These are phyloP conservation scores for Cladophialophora exuberans DNA, from an alignment of 2,329 filamentous ascomycete species.

Conservation along the genomic window DNA sequence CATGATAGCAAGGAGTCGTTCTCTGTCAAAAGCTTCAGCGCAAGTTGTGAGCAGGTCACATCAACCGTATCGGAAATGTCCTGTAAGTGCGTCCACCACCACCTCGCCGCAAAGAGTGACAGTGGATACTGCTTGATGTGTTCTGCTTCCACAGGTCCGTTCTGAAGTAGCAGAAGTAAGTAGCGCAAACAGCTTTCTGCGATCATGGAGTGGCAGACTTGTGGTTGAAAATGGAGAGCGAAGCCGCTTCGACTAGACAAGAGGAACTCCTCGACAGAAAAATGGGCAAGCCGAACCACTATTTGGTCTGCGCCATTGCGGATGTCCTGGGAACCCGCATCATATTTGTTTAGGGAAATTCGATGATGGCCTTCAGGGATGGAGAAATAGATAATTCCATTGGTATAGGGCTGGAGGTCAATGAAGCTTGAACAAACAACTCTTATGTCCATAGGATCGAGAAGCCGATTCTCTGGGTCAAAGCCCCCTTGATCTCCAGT, in stretches of 20 bases:
- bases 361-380: background rate
- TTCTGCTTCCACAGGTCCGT: background rate
- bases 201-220: background rate
- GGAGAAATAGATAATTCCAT: too few relatives aligned
- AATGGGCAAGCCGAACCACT: slow-evolving; percentile 32
- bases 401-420: slow-evolving; percentile 1
- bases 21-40: background rate
- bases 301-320: background rate
- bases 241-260: slow-evolving; percentile 6
- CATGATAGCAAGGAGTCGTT: background rate
- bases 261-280: slow-evolving; percentile 35
- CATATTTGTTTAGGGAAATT: background rate
- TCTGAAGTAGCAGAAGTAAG: background rate
- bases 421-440: slow-evolving; percentile 33
- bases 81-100: background rate
- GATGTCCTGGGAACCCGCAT: background rate
- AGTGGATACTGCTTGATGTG: slow-evolving; percentile 18
- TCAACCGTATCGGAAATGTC: slow-evolving; percentile 13
- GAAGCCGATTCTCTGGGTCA: slow-evolving; percentile 15
- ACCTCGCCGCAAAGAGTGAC: slow-evolving; percentile 5
- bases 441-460: slow-evolving; percentile 25
- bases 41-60: background rate
- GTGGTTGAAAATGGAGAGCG: background rate
- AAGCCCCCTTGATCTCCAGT: slow-evolving; percentile 16
- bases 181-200: background rate